phyloP scores from a whole-genome alignment of 2,329 filamentous ascomycete species.

The Ceratocystis alfenasii region DNA sequence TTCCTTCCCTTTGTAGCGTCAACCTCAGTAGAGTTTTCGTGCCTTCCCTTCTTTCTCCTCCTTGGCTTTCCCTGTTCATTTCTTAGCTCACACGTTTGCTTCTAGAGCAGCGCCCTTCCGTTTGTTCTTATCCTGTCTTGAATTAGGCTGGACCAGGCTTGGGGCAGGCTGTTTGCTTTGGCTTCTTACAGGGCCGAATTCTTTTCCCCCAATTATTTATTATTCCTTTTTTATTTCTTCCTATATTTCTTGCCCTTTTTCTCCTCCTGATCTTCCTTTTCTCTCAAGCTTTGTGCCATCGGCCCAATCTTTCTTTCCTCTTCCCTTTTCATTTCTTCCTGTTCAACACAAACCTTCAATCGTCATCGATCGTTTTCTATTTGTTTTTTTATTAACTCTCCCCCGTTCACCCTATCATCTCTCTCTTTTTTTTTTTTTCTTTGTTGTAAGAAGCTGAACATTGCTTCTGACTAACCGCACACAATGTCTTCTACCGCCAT shows the following conservation, averaged over 20 bases:
- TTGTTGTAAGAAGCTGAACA: background rate
- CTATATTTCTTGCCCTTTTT: constrained; percentile 7
- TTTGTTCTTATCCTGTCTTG: background rate
- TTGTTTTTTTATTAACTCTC: constrained; percentile 9
- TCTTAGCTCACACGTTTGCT: background rate
- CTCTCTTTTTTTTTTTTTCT: background rate
- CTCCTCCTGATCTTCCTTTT: constrained; percentile 13
- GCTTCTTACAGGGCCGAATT: background rate
- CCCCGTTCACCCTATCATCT: background rate
- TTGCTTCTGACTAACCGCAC: constrained; percentile 4
- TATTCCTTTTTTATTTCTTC: constrained; percentile 11
- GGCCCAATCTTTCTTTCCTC: constrained; percentile 9
- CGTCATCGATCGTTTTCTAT: constrained; percentile 7
- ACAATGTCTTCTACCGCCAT: constrained; percentile 17
- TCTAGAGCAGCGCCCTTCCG: background rate
- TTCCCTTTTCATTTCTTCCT: constrained; percentile 8
- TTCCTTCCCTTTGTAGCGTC: background rate
- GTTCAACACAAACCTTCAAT: background rate
- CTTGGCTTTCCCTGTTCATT: background rate
- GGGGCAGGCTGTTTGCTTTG: background rate
- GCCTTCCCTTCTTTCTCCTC: background rate
- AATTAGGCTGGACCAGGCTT: background rate
- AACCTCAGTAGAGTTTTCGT: background rate
- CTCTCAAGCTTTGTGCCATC: constrained; percentile 11
- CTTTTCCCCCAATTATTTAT: background rate